Evolutionary conservation across 2,329 filamentous ascomycete species (phyloP).

Genomic region (Fusarium setosum): DNA sequence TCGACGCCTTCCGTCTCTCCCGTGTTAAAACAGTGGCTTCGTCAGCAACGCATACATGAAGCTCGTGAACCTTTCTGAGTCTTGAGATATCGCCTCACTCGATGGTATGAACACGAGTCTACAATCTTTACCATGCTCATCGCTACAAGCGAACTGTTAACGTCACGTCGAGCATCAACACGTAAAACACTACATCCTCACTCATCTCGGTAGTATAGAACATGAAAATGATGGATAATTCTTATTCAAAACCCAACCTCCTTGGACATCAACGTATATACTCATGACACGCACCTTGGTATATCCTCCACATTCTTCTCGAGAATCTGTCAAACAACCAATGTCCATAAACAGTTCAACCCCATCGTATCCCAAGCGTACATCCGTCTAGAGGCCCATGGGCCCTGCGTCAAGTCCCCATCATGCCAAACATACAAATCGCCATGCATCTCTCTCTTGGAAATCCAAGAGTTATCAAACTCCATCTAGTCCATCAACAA

Average conservation of each 20-base stretch:
- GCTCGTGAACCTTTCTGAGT: too few relatives aligned
- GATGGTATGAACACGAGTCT: too few relatives aligned
- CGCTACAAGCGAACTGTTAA: too few relatives aligned
- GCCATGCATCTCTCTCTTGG: conserved; percentile 12
- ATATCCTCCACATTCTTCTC: conserved; percentile 37
- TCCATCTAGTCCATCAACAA: neutral
- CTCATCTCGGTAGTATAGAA: too few relatives aligned
- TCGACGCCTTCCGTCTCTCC: too few relatives aligned
- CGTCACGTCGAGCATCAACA: too few relatives aligned
- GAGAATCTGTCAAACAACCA: conserved; percentile 7
- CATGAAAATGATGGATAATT: neutral
- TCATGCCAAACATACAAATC: conserved; percentile 5
- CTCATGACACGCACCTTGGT: conserved; percentile 26
- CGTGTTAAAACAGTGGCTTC: too few relatives aligned
- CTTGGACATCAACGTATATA: conserved; percentile 6
- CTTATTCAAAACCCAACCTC: conserved; percentile 8
- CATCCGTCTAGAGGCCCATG: neutral
- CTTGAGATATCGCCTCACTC: too few relatives aligned
- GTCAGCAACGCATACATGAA: too few relatives aligned
- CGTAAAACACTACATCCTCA: too few relatives aligned
- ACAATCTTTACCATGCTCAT: too few relatives aligned
- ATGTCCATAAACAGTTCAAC: neutral
- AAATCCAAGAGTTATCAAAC: conserved; percentile 20
- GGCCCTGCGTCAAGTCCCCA: conserved; percentile 15
- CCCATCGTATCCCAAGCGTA: neutral